Conservation (phyloP, 768 basidiomycete genomes). For the Piloderma croceum region DNA sequence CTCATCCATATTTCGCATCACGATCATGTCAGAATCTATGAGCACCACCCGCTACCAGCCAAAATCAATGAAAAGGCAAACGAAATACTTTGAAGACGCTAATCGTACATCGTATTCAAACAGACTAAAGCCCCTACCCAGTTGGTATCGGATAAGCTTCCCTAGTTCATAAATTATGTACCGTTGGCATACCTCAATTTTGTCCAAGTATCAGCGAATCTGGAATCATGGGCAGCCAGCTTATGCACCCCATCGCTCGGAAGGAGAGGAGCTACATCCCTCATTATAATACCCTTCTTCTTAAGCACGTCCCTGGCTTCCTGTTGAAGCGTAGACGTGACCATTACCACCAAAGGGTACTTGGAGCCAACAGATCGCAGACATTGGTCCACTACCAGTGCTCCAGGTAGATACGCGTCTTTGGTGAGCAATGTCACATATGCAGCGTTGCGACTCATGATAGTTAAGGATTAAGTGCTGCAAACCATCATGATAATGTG, state of each 20-base stretch:
- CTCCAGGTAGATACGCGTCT: constrained; percentile 50
- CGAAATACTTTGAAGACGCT: not conserved
- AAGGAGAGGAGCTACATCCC: constrained; percentile 54
- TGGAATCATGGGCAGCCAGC: constrained; percentile 33
- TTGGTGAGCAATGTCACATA: constrained; percentile 80
- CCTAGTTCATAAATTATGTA: no score
- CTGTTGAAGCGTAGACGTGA: constrained; percentile 50
- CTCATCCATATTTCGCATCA: constrained; percentile 80
- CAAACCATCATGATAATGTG: no score
- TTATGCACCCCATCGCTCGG: constrained; percentile 40
- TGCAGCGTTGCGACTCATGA: constrained; percentile 41
- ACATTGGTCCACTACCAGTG: constrained; percentile 55
- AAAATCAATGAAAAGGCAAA: constrained; percentile 3
- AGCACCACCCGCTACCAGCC: constrained; percentile 62
- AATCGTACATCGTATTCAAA: constrained; percentile 58
- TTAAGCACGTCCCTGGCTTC: constrained; percentile 47
- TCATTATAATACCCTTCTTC: constrained; percentile 46
- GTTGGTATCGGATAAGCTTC: not conserved
- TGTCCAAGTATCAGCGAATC: constrained; percentile 64
- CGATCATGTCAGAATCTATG: constrained; percentile 85
- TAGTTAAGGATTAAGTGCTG: no score
- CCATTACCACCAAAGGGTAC: constrained; percentile 80
- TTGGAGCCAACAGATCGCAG: constrained; percentile 48
- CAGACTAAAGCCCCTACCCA: constrained; percentile 53
- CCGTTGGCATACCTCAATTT: constrained; percentile 49